phyloP scores from a whole-genome alignment of 345 rosid genomes.

The Brassica nigra region DNA sequence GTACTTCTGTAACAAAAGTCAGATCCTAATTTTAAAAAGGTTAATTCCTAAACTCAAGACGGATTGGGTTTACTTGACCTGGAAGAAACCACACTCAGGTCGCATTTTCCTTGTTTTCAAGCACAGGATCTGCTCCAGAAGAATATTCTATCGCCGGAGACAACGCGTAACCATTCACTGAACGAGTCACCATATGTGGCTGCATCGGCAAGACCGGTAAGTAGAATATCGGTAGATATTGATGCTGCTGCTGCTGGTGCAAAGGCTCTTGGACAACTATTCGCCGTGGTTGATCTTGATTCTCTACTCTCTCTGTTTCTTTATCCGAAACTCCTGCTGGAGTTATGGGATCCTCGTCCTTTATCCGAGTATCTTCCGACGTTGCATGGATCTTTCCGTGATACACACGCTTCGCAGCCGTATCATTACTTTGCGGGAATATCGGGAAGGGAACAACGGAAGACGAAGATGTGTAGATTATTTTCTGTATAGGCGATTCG shows the following conservation, averaged over 20 bases:
- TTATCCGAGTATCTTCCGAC: background rate
- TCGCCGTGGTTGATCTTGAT: conserved; percentile 3
- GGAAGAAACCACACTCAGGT: conserved; percentile 5
- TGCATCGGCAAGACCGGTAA: conserved; percentile 21
- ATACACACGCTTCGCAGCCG: background rate
- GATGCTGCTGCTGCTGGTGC: background rate
- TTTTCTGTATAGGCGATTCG: background rate
- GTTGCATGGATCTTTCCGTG: background rate
- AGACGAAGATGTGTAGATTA: background rate
- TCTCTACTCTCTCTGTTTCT: conserved; percentile 15
- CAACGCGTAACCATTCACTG: conserved; percentile 2
- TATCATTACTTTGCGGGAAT: background rate
- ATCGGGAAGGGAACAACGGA: conserved; percentile 10
- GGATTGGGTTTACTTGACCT: conserved; percentile 3
- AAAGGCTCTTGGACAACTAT: background rate
- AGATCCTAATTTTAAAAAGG: background rate
- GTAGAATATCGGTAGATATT: background rate
- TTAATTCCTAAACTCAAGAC: background rate
- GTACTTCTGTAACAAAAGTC: background rate
- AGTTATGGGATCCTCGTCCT: background rate
- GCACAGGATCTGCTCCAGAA: background rate
- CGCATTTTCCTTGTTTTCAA: background rate
- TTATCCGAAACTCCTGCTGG: background rate
- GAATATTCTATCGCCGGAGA: conserved; percentile 10
- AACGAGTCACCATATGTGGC: conserved; percentile 10